Evolutionary conservation across 2,329 filamentous ascomycete species (phyloP).

Genomic region (Proliferodiscus dingleyae): DNA sequence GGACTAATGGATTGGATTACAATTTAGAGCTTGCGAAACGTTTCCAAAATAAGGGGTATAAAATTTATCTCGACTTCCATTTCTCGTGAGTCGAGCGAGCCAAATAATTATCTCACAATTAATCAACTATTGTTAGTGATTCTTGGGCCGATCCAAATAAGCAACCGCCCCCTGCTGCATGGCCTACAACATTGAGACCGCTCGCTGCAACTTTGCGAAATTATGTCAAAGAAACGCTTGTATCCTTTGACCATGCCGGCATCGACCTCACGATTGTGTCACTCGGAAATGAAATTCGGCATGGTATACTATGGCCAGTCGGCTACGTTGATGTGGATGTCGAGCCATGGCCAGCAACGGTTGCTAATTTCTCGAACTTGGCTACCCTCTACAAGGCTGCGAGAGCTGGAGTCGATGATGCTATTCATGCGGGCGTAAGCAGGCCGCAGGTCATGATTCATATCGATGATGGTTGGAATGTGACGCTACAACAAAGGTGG

Average conservation of each 20-base stretch:
- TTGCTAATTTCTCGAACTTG: conserved; percentile 50
- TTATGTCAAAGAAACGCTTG: conserved; percentile 59
- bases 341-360: conserved; percentile 27
- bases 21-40: conserved; percentile 61
- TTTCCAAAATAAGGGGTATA: conserved; percentile 56
- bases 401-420: conserved; percentile 57
- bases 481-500: conserved; percentile 54
- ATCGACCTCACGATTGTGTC: conserved; percentile 58
- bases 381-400: conserved; percentile 57
- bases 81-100: conserved; percentile 35
- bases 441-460: conserved; percentile 69
- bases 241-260: conserved; percentile 52
- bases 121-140: conserved; percentile 40
- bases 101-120: background rate
- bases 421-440: conserved; percentile 37
- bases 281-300: conserved; percentile 70
- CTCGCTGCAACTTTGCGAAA: conserved; percentile 59
- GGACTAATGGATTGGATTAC: conserved; percentile 64
- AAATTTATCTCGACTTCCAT: conserved; percentile 56
- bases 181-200: conserved; percentile 53
- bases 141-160: conserved; percentile 66
- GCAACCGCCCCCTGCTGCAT: conserved; percentile 58
- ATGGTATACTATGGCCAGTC: conserved; percentile 61
- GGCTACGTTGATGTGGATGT: conserved; percentile 45
- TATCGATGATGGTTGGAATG: conserved; percentile 69